phyloP scores from a whole-genome alignment of 1,284 basidiomycete species.

The Chiua sp. region DNA sequence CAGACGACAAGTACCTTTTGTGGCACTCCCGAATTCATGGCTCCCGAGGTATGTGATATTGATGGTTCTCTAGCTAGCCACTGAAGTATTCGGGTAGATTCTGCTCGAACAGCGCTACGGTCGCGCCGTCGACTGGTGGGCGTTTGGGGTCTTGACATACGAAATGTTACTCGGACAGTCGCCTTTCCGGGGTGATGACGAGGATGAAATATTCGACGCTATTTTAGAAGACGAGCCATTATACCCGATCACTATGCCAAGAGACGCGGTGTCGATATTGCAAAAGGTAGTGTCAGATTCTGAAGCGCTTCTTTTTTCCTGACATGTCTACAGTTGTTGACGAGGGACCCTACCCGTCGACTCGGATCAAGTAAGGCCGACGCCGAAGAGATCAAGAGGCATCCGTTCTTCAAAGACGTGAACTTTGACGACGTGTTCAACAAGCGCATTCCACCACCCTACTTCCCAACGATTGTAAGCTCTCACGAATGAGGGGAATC shows the following conservation, averaged over 20 bases:
- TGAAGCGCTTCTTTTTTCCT: slow-evolving; percentile 3
- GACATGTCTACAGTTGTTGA: slow-evolving; percentile 72
- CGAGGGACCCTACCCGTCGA: slow-evolving; percentile 90
- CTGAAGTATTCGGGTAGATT: slow-evolving; percentile 62
- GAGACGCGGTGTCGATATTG: slow-evolving; percentile 94
- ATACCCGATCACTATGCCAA: slow-evolving; percentile 99
- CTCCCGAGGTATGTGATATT: slow-evolving; percentile 79
- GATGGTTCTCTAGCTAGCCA: slow-evolving; percentile 2
- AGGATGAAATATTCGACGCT: slow-evolving; percentile 99
- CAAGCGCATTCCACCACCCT: slow-evolving; percentile 97
- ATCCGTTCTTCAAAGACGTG: slow-evolving; percentile 98
- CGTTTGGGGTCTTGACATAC: slow-evolving; percentile 98
- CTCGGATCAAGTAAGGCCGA: slow-evolving; percentile 95
- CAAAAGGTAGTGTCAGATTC: slow-evolving; percentile 70
- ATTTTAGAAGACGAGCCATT: slow-evolving; percentile 98
- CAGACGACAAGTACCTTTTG: slow-evolving; percentile 99
- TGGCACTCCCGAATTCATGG: slow-evolving; percentile 99
- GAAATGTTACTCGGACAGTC: slow-evolving; percentile 99
- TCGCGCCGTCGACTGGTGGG: slow-evolving; percentile 99
- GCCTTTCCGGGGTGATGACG: slow-evolving; percentile 98
- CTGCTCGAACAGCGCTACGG: slow-evolving; percentile 98
- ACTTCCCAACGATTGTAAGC: slow-evolving; percentile 94
- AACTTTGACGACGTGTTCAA: slow-evolving; percentile 96
- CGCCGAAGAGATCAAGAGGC: slow-evolving; percentile 97
- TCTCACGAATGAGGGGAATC: neutral